A percentile compares a stretch with the other conserved stretches of the same genome.
phyloP scores from a whole-genome alignment of 495 filamentous ascomycete genomes.

The Neurospora sp. region DNA sequence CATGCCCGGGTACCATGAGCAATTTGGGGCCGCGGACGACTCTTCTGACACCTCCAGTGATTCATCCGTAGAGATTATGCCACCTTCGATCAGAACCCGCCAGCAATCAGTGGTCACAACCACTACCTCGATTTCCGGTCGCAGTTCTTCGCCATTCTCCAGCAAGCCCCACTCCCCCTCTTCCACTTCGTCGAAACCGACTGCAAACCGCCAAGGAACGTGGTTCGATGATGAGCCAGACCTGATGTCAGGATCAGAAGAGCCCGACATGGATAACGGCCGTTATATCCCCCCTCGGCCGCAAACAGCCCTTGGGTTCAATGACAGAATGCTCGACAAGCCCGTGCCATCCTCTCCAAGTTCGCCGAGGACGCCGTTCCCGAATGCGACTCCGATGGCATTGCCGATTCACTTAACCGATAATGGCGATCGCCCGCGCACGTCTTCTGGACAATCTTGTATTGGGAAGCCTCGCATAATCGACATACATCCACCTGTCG shows the following conservation, averaged over 20 bases:
- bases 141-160: constrained; percentile 19
- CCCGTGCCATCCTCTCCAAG: not conserved
- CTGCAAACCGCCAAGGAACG: constrained; percentile 10
- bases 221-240: constrained; percentile 29
- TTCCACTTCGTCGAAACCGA: constrained; percentile 5
- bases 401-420: not conserved
- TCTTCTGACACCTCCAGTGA: constrained; percentile 17
- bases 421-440: constrained; percentile 6
- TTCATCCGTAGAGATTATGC: constrained; percentile 18
- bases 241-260: not conserved
- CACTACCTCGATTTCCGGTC: constrained; percentile 25
- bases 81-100: constrained; percentile 17
- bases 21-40: not conserved
- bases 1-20: not conserved
- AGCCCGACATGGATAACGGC: not conserved
- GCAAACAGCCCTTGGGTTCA: not conserved
- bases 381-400: not conserved
- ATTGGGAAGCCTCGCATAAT: constrained; percentile 14
- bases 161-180: constrained; percentile 10
- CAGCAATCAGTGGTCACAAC: constrained; percentile 27
- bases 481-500: constrained; percentile 14
- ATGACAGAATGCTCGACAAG: not conserved
- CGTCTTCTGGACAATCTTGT: constrained; percentile 2
- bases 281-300: not conserved
- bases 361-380: not conserved